These are phyloP conservation scores for Tulasnella sp. DNA, from an alignment of 768 basidiomycete genomes.

Conservation along the genomic window DNA sequence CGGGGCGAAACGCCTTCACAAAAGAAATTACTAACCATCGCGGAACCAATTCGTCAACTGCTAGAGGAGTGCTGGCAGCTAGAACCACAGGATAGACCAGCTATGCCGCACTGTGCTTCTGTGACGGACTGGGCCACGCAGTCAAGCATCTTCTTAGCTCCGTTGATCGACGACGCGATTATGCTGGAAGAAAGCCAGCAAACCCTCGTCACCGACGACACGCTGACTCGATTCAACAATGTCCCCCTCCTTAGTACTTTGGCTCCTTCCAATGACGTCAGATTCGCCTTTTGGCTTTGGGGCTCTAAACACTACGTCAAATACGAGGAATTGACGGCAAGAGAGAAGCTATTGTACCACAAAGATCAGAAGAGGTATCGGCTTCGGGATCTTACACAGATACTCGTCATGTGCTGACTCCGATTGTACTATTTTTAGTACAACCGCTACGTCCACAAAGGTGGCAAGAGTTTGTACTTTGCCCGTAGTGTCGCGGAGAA, in stretches of 20 bases:
- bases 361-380: conserved; percentile 48
- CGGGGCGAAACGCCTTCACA: not conserved
- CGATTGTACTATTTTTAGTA: conserved; percentile 40
- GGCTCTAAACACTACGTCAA: conserved; percentile 40
- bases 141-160: not conserved
- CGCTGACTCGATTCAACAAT: not conserved
- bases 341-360: conserved; percentile 55
- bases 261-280: not conserved
- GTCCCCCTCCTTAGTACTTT: not conserved
- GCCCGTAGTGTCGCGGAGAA: conserved; percentile 50
- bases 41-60: not conserved
- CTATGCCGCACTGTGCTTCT: not conserved
- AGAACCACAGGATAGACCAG: not conserved
- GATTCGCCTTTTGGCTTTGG: not conserved
- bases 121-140: not conserved
- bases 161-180: not conserved
- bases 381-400: not conserved
- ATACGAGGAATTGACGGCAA: conserved; percentile 52
- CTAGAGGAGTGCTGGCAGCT: not conserved
- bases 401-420: not conserved
- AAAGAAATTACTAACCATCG: not conserved
- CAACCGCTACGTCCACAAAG: conserved; percentile 52
- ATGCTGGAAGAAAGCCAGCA: not conserved
- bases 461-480: conserved; percentile 55
- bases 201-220: not conserved